These are phyloP conservation scores for Phanerochaete sordida DNA, from an alignment of 768 basidiomycete species.

Conservation along the genomic window DNA sequence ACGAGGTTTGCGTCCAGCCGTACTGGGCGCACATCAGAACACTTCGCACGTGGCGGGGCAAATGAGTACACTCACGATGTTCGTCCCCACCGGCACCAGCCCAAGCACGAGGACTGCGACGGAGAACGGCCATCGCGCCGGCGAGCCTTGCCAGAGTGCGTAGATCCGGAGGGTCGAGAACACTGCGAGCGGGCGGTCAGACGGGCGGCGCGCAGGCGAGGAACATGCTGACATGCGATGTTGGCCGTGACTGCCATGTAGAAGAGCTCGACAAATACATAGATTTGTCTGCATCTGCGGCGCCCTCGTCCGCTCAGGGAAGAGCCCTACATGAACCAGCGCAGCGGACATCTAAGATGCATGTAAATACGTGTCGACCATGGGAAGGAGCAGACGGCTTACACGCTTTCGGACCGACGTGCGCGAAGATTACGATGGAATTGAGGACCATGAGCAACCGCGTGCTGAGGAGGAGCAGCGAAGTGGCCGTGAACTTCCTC, in stretches of 20 bases:
- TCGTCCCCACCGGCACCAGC: background rate
- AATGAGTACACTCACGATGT: background rate
- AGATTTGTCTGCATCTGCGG: too few species aligned
- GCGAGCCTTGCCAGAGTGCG: background rate
- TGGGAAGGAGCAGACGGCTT: background rate
- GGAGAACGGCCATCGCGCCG: background rate
- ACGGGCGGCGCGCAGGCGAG: too few species aligned
- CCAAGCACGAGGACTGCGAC: background rate
- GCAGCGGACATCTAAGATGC: too few species aligned
- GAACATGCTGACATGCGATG: too few species aligned
- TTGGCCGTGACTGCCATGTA: too few species aligned
- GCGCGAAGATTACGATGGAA: too few species aligned
- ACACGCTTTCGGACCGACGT: background rate
- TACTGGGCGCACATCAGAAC: too few species aligned
- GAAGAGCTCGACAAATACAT: too few species aligned
- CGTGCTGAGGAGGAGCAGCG: background rate
- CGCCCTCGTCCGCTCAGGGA: too few species aligned
- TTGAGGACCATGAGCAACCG: background rate
- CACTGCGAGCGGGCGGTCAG: background rate
- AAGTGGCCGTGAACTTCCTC: background rate
- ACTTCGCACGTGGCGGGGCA: background rate
- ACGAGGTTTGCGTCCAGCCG: too few species aligned
- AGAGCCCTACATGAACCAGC: too few species aligned
- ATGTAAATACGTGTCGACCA: background rate
- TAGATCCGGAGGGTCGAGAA: background rate